phyloP scores from a whole-genome alignment of 148 eudicot species.

The Spergularia marina region DNA sequence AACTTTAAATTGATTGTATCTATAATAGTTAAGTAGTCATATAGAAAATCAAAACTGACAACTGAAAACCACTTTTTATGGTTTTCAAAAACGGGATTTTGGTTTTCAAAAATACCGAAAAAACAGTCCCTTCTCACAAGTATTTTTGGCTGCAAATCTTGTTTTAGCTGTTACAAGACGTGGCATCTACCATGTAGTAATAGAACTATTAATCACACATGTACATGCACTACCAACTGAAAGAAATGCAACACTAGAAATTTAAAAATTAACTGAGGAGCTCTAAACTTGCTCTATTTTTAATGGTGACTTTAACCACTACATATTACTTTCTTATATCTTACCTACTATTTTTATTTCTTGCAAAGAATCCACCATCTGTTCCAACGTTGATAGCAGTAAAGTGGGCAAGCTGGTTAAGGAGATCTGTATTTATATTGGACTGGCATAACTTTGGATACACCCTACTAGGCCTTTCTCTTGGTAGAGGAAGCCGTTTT shows the following conservation, averaged over 20 bases:
- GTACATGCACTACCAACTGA: background rate
- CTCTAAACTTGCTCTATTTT: background rate
- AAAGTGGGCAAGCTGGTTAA: conserved; percentile 92
- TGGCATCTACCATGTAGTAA: background rate
- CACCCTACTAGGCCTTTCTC: conserved; percentile 80
- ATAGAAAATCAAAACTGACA: too few relatives aligned
- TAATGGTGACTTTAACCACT: background rate
- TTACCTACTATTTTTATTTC: background rate
- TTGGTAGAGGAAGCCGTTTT: conserved; percentile 84
- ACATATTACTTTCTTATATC: background rate
- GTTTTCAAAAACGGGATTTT: background rate
- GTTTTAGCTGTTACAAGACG: background rate
- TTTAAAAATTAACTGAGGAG: background rate
- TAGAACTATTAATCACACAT: background rate
- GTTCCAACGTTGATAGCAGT: conserved; percentile 89
- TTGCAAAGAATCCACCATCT: conserved; percentile 85
- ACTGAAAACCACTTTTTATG: too few relatives aligned
- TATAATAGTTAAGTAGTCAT: too few relatives aligned
- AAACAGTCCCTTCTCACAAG: background rate
- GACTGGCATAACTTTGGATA: conserved; percentile 99
- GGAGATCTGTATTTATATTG: conserved; percentile 64
- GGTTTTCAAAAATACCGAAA: background rate
- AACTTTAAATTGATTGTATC: too few relatives aligned
- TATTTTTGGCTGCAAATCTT: background rate
- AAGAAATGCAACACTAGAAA: background rate